Base-by-base conservation (phyloP, 345 rosid genomes). In the Arabis hirsuta region DNA sequence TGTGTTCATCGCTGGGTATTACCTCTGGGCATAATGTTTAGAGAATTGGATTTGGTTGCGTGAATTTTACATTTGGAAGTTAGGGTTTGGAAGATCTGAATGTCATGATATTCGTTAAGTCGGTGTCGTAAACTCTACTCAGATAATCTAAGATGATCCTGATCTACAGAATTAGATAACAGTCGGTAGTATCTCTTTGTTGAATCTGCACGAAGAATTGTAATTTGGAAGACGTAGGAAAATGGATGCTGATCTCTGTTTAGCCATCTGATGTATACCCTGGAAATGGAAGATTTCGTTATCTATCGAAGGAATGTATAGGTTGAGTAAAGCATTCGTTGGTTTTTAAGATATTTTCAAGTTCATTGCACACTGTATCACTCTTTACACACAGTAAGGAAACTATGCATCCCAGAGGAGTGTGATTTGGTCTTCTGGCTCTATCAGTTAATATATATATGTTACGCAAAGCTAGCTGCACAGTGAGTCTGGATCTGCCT, bases 61-160 rank as follows among this genome's bases (percentile, higher is more conserved):
- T 65, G 60, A 41, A 65, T 55, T 73, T 36, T 56, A 55, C 66
- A 65, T 65, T 51, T 70, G 19, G 36, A 56, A 46, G 56, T 46
- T 34, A 57, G 65, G 65, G 73, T 44, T 73, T 45, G 43, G 32
- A 44, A 36, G 57, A 64, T 63, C 55, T 55, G 22, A 34, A 7
- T 44, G 55, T 43, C 1, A 50, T 44, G 19, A 6, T 19, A 16
- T n/a, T 22, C n/a, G 16, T 48, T 1, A 5, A 5, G 11, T 22
- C 9, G 2, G 34, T 50, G 34, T n/a, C 6, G 9, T 62, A 16
- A 12, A 27, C 27, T 45, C 36, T 57, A 4, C 45, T 24, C 20
- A 26, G 67, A 38, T 69, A 34, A 22, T 16, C 34, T 32, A 7
- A 29, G 9, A 45, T 36, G 64, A 36, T 69, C 14, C 14, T 14